A percentile compares a stretch with the other conserved stretches of the same genome.
These are phyloP conservation scores for Trichophyton rubrum DNA, from an alignment of 2,329 filamentous ascomycete species.

Conservation along the genomic window DNA sequence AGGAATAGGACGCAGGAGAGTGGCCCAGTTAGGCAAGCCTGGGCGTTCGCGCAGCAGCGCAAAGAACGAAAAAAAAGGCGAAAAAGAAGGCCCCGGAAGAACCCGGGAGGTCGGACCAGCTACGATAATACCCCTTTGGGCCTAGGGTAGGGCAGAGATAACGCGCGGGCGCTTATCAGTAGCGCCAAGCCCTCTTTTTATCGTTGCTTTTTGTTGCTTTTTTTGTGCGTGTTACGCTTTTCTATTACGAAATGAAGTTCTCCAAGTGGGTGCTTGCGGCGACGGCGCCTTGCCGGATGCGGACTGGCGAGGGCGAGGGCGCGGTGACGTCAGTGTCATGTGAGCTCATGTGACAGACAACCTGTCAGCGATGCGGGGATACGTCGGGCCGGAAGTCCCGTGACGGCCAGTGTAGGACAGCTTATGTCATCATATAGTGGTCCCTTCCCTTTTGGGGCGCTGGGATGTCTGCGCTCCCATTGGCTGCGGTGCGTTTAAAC, in stretches of 20 bases:
- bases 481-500: too few species aligned
- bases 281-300: too few species aligned
- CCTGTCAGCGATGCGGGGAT: background rate
- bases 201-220: too few species aligned
- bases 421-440: too few species aligned
- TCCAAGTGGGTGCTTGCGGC: too few species aligned
- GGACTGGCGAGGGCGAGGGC: too few species aligned
- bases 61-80: background rate
- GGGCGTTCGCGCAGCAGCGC: background rate
- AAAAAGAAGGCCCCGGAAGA: background rate
- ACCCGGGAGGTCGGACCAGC: background rate
- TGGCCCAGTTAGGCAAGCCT: constrained; percentile 1
- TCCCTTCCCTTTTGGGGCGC: too few species aligned
- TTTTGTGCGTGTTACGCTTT: too few species aligned
- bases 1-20: background rate
- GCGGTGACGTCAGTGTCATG: background rate
- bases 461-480: too few species aligned
- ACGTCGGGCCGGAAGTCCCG: background rate
- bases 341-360: background rate
- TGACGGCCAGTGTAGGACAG: background rate
- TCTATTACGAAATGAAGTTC: too few species aligned
- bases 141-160: background rate
- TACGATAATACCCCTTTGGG: constrained; percentile 1
- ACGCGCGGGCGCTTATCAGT: background rate
- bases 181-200: background rate